phyloP scores from a whole-genome alignment of 352 stramenopile species.

The Phytophthora pinifolia region DNA sequence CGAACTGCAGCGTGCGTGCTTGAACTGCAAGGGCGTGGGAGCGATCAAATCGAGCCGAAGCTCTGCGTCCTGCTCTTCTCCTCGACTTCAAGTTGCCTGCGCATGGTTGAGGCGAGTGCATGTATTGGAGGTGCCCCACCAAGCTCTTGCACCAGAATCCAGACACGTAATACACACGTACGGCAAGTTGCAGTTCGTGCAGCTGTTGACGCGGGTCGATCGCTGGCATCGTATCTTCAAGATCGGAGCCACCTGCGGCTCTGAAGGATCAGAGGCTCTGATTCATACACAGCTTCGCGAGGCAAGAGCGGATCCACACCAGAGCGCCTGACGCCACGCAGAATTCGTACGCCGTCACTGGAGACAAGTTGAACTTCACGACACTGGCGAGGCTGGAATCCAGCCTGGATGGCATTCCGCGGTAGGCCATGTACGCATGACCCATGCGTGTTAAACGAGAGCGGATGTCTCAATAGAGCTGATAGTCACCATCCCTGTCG shows the following conservation, averaged over 20 bases:
- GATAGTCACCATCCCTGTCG: too few species aligned
- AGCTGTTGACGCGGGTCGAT: constrained; percentile 14
- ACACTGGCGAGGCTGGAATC: not conserved
- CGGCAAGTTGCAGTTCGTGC: constrained; percentile 7
- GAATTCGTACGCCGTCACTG: constrained; percentile 4
- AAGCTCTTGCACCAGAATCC: constrained; percentile 32
- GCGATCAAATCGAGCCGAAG: constrained; percentile 25
- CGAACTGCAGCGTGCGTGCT: constrained; percentile 21
- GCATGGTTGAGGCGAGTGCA: constrained; percentile 1
- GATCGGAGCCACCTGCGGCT: constrained; percentile 5
- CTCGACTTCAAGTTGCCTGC: constrained; percentile 33
- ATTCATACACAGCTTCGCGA: not conserved
- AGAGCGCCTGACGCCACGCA: constrained; percentile 13
- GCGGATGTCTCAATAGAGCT: not conserved
- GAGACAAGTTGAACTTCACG: constrained; percentile 15
- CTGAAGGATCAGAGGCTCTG: not conserved
- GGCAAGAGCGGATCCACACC: constrained; percentile 1
- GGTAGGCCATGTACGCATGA: too few species aligned
- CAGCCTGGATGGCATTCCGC: too few species aligned
- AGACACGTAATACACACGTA: constrained; percentile 16
- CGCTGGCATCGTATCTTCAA: constrained; percentile 27
- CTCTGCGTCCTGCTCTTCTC: constrained; percentile 33
- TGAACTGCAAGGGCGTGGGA: constrained; percentile 25
- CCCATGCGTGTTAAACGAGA: constrained; percentile 10
- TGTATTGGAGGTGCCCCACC: constrained; percentile 22